Evolutionary conservation across 257 asterid genomes (phyloP), one percentile per base, ranked within the genome.

Genomic region (Solanum ahanhuiri): DNA sequence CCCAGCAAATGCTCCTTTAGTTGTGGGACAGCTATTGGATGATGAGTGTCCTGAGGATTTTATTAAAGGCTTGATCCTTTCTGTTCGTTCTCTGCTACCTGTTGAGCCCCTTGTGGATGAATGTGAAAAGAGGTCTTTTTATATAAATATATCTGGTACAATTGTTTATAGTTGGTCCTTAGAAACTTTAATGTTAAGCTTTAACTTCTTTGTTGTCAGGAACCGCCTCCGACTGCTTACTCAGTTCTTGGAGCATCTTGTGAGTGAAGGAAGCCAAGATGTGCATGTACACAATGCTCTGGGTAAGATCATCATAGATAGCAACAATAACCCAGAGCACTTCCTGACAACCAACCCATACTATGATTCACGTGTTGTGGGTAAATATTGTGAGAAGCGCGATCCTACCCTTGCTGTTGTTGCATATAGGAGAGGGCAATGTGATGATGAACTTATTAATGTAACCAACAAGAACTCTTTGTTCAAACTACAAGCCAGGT

Each of bases 341-440:
- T 97, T 97, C 91, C 98, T 97, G 87, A 97, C 99, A 57, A 96
- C 99, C 90, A 97, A 97, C 91, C 98, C 99, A 4, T 97, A 91
- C 90, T 97, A 97, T 89, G 98, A 97, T 92, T 96, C 99, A 76
- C 99, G 98, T 69, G 99, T 97, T 85, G 99, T 97, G 89, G 99
- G 99, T 72, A 97, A 96, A 92, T 97, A 97, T 88, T 97, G 99
- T 92, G 99, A 97, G 94, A 97, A 97, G 90, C 99, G 99, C 85
- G 99, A 96, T 90, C 99, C 99, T 57, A 97, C 99, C 84, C 99
- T 97, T 90, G 99, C 99, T 60, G 99, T 97, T 92, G 99, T 97
- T 69, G 99, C 99, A 60, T 97, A 97, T 89, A 93, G 97, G 85
- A 97, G 99, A 91, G 99, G 99, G 84, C 98, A 96, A 64, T 97